Evolutionary conservation across 2,329 filamentous ascomycete species (phyloP).

Genomic region (Purpureocillium lavendulum): DNA sequence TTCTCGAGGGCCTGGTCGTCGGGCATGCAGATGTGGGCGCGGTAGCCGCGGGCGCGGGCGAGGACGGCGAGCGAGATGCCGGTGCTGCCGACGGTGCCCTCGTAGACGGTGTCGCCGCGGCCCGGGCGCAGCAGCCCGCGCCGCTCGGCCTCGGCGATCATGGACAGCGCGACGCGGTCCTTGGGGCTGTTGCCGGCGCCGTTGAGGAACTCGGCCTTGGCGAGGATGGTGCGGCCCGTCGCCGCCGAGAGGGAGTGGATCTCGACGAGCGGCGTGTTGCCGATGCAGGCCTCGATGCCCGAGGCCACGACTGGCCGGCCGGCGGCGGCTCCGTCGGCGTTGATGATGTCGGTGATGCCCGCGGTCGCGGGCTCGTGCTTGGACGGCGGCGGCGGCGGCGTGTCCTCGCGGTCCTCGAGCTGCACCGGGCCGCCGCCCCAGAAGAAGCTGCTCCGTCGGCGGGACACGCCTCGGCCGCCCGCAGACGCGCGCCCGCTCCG

Average conservation of each 20-base stretch:
- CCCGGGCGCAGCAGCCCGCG: slow-evolving; percentile 66
- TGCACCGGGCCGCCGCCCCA: slow-evolving; percentile 35
- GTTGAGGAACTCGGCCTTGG: slow-evolving; percentile 94
- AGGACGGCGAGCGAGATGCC: slow-evolving; percentile 91
- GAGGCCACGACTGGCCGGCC: slow-evolving; percentile 28
- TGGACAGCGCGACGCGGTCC: slow-evolving; percentile 84
- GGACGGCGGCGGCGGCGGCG: neutral
- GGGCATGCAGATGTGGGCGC: slow-evolving; percentile 95
- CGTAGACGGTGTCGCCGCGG: slow-evolving; percentile 90
- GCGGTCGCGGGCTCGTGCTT: too few relatives aligned
- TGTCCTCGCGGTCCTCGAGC: slow-evolving; percentile 47
- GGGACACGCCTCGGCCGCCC: neutral
- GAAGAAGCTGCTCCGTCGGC: slow-evolving; percentile 34
- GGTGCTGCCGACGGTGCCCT: slow-evolving; percentile 93
- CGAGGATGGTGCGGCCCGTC: slow-evolving; percentile 83
- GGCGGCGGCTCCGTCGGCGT: neutral
- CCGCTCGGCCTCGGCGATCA: slow-evolving; percentile 77
- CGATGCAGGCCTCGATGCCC: slow-evolving; percentile 87
- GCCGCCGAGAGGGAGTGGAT: slow-evolving; percentile 79
- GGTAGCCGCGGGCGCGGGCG: slow-evolving; percentile 80
- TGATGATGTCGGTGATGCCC: too few relatives aligned
- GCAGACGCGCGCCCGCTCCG: too few relatives aligned
- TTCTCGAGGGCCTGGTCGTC: slow-evolving; percentile 86
- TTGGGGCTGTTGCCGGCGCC: slow-evolving; percentile 91
- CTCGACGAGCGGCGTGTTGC: slow-evolving; percentile 81